Evolutionary conservation across 2,329 filamentous ascomycete genomes (phyloP).

Genomic region (Fusarium sp.): DNA sequence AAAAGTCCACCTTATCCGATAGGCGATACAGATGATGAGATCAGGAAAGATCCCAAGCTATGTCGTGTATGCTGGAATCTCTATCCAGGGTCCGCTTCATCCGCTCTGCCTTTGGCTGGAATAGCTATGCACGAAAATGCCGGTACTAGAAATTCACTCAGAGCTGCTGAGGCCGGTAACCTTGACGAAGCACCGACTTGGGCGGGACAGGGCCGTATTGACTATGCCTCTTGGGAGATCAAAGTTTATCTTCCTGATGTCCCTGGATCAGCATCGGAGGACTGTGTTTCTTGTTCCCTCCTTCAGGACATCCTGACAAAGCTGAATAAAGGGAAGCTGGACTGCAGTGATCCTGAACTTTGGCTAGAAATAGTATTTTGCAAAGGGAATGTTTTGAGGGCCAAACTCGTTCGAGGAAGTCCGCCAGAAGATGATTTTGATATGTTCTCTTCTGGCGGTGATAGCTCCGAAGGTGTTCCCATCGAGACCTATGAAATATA

Average conservation of each 20-base stretch:
- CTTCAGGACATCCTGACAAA: conserved; percentile 18
- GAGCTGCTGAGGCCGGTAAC: conserved; percentile 9
- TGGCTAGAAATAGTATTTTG: conserved; percentile 29
- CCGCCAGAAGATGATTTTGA: conserved; percentile 21
- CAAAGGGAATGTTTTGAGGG: conserved; percentile 29
- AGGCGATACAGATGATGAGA: conserved; percentile 26
- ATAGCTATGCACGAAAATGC: conserved; percentile 36
- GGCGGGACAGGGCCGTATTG: conserved; percentile 19
- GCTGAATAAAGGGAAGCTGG: conserved; percentile 1
- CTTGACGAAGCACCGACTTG: conserved; percentile 17
- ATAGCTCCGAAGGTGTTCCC: neutral
- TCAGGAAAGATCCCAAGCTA: conserved; percentile 18
- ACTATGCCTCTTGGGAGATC: conserved; percentile 33
- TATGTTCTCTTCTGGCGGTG: conserved; percentile 17
- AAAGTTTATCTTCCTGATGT: conserved; percentile 23
- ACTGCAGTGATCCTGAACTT: conserved; percentile 16
- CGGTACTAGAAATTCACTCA: conserved; percentile 14
- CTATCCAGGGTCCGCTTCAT: conserved; percentile 25
- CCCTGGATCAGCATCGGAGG: neutral
- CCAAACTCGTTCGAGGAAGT: conserved; percentile 9
- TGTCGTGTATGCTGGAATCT: conserved; percentile 39
- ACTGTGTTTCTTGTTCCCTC: conserved; percentile 30
- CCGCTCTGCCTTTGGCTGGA: conserved; percentile 13
- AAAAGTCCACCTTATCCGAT: conserved; percentile 13
- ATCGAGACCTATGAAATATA: conserved; percentile 35